Conservation (phyloP, 2,329 filamentous ascomycete species). For the Lachnellula cervina region DNA sequence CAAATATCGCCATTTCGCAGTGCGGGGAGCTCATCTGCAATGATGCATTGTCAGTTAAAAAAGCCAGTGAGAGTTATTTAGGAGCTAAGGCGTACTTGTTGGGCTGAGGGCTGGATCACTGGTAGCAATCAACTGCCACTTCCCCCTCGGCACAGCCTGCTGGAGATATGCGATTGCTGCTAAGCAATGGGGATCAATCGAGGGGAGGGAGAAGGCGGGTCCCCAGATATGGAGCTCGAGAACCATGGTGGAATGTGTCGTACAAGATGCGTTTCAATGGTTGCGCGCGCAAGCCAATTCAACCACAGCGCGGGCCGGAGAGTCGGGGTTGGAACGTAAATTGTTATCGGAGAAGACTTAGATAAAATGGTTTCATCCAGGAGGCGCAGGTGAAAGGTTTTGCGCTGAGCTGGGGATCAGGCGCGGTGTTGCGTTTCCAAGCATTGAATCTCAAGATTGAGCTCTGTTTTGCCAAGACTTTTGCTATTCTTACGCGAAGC, state of each 20-base stretch:
- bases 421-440: not conserved
- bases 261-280: slow-evolving; percentile 2
- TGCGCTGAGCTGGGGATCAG: not conserved
- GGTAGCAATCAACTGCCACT: slow-evolving; percentile 69
- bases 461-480: not conserved
- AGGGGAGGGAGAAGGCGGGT: slow-evolving; percentile 80
- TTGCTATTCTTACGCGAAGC: not conserved
- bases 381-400: not conserved
- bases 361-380: not conserved
- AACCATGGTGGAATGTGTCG: slow-evolving; percentile 32
- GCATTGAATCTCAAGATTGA: not conserved
- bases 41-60: slow-evolving; percentile 3
- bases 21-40: slow-evolving; percentile 50
- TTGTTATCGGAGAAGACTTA: not conserved
- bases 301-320: too few species aligned
- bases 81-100: slow-evolving; percentile 51
- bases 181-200: slow-evolving; percentile 86
- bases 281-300: too few species aligned
- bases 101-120: slow-evolving; percentile 69
- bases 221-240: slow-evolving; percentile 86
- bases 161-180: slow-evolving; percentile 75
- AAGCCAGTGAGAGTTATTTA: not conserved
- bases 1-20: slow-evolving; percentile 49
- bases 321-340: not conserved
- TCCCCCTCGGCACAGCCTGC: slow-evolving; percentile 50